Evolutionary conservation across 129 eudicot species (phyloP), one percentile per base, ranked within the genome.

Genomic region (Tanacetum coccineum): DNA sequence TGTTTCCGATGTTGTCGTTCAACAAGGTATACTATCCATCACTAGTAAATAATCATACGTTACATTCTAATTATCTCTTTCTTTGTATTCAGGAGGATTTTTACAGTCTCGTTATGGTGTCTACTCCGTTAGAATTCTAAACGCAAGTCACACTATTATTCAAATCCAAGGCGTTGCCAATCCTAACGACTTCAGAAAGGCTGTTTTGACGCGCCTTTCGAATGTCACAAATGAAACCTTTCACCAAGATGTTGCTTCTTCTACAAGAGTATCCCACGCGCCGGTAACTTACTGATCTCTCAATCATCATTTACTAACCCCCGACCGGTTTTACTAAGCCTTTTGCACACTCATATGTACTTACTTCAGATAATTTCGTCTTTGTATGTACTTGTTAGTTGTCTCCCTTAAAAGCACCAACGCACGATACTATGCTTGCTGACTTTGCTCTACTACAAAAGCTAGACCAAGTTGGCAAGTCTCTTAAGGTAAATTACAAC

Each of bases 1-100:
- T 13, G 95, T 86, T 76, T 84, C 88, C 13, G 95, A 86, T 66
- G 77, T 86, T 80, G 85, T 86, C 6, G 74, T 89, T 45, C 90
- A 86, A 79, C 96, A 89, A 76, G 96, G 96, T 89, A 75, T 56
- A n/a, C n/a, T n/a, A n/a, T n/a, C n/a, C n/a, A n/a, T n/a, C n/a
- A n/a, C n/a, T n/a, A n/a, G n/a, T n/a, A n/a, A n/a, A n/a, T n/a
- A n/a, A n/a, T n/a, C n/a, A n/a, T n/a, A n/a, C n/a, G n/a, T n/a
- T n/a, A n/a, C n/a, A n/a, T n/a, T n/a, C n/a, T n/a, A n/a, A n/a
- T n/a, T n/a, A n/a, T n/a, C n/a, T n/a, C n/a, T n/a, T n/a, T n/a
- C n/a, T n/a, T n/a, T n/a, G n/a, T n/a, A n/a, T n/a, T n/a, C n/a
- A n/a, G n/a, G n/a, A n/a, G 96, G 97, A 47, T 90, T 84, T 80